Percentiles rank a stretch among this genome's conserved stretches.
Conservation (phyloP, 306 rosid genomes). For the Corylus avellana region DNA sequence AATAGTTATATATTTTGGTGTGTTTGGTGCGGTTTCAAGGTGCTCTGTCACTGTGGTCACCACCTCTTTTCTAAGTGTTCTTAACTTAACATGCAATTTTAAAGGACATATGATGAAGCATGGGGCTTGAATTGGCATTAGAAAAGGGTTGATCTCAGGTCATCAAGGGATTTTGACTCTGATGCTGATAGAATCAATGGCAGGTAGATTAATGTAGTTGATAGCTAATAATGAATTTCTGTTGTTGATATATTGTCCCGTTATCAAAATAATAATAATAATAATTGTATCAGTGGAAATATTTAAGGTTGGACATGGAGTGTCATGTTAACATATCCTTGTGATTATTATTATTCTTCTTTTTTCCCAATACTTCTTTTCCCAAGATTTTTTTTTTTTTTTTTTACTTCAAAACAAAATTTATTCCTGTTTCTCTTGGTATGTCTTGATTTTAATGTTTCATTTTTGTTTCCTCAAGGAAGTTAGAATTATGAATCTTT, state of each 20-base stretch:
- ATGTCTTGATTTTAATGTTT: background rate
- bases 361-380: background rate
- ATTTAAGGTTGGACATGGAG: background rate
- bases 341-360: background rate
- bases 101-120: background rate
- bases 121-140: background rate
- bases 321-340: background rate
- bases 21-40: background rate
- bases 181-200: background rate
- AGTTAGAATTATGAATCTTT: background rate
- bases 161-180: slow-evolving; percentile 1
- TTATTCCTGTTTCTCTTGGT: background rate
- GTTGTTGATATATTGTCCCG: too few species aligned
- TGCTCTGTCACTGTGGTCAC: background rate
- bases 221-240: too few species aligned
- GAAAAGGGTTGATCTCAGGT: background rate
- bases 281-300: background rate
- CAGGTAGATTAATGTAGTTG: background rate
- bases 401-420: background rate
- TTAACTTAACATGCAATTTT: background rate
- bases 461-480: background rate
- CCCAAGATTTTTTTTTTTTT: background rate
- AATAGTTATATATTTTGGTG: background rate
- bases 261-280: too few species aligned
- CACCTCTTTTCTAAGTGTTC: background rate